Percentiles rank a stretch among this genome's conserved stretches.
These are phyloP conservation scores for Paxillus involutus DNA, from an alignment of 768 basidiomycete species.

Conservation along the genomic window DNA sequence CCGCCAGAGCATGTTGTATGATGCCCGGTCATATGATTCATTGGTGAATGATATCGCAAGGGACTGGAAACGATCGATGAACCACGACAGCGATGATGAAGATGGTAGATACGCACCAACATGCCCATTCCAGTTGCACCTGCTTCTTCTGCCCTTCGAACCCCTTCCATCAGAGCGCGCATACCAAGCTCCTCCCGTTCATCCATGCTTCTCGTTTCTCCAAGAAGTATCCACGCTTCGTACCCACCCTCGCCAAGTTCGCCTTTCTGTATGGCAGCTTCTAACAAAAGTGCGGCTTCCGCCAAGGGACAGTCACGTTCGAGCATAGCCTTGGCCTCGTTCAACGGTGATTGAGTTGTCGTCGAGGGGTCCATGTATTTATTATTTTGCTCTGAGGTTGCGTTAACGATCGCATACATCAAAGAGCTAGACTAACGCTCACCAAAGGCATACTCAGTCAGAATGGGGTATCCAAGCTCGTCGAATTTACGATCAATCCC, in stretches of 20 bases:
- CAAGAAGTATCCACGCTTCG: constrained; percentile 91
- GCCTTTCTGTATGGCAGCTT: constrained; percentile 85
- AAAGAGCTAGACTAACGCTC: constrained; percentile 21
- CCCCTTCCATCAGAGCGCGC: constrained; percentile 75
- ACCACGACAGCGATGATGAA: not conserved
- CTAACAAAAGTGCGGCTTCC: constrained; percentile 82
- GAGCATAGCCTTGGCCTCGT: constrained; percentile 74
- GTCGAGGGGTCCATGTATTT: constrained; percentile 57
- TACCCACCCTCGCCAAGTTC: constrained; percentile 80
- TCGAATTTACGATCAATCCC: constrained; percentile 49
- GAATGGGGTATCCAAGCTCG: constrained; percentile 72
- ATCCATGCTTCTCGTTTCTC: constrained; percentile 88
- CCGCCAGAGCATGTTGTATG: constrained; percentile 80
- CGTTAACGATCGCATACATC: constrained; percentile 1
- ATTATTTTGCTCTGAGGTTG: constrained; percentile 62
- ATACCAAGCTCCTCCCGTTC: constrained; percentile 84
- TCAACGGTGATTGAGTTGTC: constrained; percentile 50
- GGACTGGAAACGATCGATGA: constrained; percentile 51
- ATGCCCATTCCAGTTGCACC: constrained; percentile 70
- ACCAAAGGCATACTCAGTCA: constrained; percentile 80
- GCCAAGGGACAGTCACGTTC: constrained; percentile 82
- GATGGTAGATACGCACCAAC: constrained; percentile 50
- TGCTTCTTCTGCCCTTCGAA: constrained; percentile 60
- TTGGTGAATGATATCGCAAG: constrained; percentile 97
- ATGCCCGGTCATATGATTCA: constrained; percentile 85